phyloP scores from a whole-genome alignment of 768 basidiomycete genomes.

The Rhizopogon vesiculosus region DNA sequence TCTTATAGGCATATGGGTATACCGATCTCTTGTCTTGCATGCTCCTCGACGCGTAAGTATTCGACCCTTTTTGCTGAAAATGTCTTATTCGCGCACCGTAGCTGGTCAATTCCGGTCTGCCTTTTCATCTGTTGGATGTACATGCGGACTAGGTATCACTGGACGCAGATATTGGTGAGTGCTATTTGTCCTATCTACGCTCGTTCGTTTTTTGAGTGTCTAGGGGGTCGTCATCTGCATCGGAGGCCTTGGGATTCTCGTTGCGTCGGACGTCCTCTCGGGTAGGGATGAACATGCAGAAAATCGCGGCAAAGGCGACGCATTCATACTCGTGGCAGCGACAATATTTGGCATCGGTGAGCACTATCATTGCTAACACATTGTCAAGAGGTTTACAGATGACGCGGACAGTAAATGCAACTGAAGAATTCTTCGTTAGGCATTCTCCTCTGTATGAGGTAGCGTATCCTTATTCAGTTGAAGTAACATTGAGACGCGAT shows the following conservation, averaged over 20 bases:
- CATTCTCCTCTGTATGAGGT: constrained; percentile 70
- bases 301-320: constrained; percentile 67
- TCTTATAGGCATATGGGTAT: constrained; percentile 61
- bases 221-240: constrained; percentile 70
- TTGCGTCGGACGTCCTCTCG: constrained; percentile 67
- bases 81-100: constrained; percentile 15
- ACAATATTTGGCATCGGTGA: constrained; percentile 75
- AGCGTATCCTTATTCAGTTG: not conserved
- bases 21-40: constrained; percentile 79
- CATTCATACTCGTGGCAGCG: constrained; percentile 76
- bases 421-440: constrained; percentile 78
- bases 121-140: constrained; percentile 72
- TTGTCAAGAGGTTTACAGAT: not conserved
- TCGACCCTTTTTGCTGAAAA: not conserved
- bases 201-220: not conserved
- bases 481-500: not conserved
- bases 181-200: constrained; percentile 10
- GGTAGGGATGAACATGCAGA: constrained; percentile 62
- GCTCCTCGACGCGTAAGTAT: constrained; percentile 69
- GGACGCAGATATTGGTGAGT: constrained; percentile 64
- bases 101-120: constrained; percentile 81
- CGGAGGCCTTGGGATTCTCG: constrained; percentile 66
- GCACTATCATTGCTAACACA: constrained; percentile 16
- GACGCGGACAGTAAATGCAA: constrained; percentile 59
- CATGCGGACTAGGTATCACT: constrained; percentile 67